These are phyloP conservation scores for Exophiala lecanii-corni DNA, from an alignment of 2,329 filamentous ascomycete species.

Conservation along the genomic window DNA sequence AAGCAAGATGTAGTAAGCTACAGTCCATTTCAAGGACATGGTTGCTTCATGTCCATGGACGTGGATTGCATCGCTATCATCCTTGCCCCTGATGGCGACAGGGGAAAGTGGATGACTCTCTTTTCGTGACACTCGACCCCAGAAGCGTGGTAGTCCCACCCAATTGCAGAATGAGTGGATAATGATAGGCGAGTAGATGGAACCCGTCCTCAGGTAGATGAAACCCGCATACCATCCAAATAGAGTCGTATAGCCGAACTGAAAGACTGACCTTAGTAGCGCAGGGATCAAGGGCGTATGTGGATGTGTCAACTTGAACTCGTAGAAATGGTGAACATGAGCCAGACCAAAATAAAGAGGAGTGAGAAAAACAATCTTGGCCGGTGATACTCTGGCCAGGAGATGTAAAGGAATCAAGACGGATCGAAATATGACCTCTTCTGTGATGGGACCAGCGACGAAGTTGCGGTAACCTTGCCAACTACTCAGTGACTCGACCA, in stretches of 20 bases:
- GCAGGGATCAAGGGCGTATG: slow-evolving; percentile 59
- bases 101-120: slow-evolving; percentile 29
- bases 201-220: slow-evolving; percentile 78
- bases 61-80: slow-evolving; percentile 29
- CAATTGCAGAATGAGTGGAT: slow-evolving; percentile 90
- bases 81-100: slow-evolving; percentile 36
- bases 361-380: slow-evolving; percentile 68
- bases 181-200: slow-evolving; percentile 66
- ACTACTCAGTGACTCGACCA: slow-evolving; percentile 60
- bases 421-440: slow-evolving; percentile 90
- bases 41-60: slow-evolving; percentile 27
- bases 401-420: slow-evolving; percentile 79
- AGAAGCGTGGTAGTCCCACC: slow-evolving; percentile 82
- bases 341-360: slow-evolving; percentile 90
- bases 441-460: slow-evolving; percentile 80
- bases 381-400: slow-evolving; percentile 56
- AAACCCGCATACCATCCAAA: slow-evolving; percentile 95
- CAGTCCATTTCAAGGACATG: slow-evolving; percentile 59
- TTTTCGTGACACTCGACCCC: slow-evolving; percentile 65
- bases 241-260: slow-evolving; percentile 83
- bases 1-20: slow-evolving; percentile 74
- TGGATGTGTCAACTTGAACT: slow-evolving; percentile 79
- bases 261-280: slow-evolving; percentile 69
- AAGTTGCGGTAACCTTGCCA: slow-evolving; percentile 85
- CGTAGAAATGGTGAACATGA: slow-evolving; percentile 93